Evolutionary conservation across 768 basidiomycete genomes (phyloP).

Genomic region (Udeniomyces megalosporus): DNA sequence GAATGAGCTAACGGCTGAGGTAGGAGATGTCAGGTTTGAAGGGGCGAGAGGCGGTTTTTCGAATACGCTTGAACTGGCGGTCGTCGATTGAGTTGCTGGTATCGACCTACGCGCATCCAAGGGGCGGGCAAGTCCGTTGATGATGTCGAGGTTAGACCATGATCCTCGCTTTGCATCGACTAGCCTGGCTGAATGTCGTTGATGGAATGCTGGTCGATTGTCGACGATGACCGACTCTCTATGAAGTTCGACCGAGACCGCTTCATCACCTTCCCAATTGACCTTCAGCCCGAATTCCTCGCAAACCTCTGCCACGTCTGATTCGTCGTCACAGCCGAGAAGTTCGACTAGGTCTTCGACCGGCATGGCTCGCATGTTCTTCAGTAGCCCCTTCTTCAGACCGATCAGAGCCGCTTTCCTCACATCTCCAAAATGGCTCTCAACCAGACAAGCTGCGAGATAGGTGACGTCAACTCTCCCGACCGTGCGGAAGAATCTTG

Average conservation of each 20-base stretch:
- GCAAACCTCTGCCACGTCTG: constrained; percentile 23
- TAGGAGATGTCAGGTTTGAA: neutral
- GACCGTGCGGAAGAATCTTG: constrained; percentile 51
- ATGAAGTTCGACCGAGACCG: constrained; percentile 14
- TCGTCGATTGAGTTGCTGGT: too few species aligned
- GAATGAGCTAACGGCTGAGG: neutral
- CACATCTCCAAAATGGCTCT: constrained; percentile 57
- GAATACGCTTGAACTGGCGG: too few species aligned
- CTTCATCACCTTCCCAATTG: constrained; percentile 20
- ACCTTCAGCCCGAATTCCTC: constrained; percentile 23
- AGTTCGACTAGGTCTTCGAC: constrained; percentile 25
- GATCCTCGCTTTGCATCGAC: constrained; percentile 1
- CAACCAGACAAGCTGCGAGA: constrained; percentile 73
- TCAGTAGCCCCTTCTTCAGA: constrained; percentile 44
- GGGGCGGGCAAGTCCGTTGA: constrained; percentile 8
- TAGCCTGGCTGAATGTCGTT: neutral
- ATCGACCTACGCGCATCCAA: too few species aligned
- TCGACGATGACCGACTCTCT: constrained; percentile 3
- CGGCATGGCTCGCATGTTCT: constrained; percentile 25
- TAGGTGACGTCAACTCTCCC: constrained; percentile 59
- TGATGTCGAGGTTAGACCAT: constrained; percentile 11
- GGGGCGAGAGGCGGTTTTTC: too few species aligned
- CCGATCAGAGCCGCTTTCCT: constrained; percentile 37
- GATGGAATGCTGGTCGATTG: constrained; percentile 6
- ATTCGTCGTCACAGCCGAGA: constrained; percentile 30